Conservation (phyloP, 1,139 yeast species). For the Blastobotrys buckinghamii region DNA sequence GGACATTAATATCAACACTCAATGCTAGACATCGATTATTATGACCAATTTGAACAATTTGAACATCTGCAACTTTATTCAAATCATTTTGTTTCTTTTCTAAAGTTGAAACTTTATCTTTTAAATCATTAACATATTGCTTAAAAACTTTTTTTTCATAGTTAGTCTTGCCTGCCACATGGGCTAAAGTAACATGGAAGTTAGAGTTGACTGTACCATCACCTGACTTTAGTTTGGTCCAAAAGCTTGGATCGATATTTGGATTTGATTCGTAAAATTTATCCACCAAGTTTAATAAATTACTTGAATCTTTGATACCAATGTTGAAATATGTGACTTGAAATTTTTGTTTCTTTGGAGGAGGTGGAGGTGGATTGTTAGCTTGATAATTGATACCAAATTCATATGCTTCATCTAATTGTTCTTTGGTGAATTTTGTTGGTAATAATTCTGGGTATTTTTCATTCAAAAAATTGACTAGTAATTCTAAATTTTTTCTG, state of each 20-base stretch:
- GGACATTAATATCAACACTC: constrained; percentile 39
- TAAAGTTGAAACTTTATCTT: constrained; percentile 1
- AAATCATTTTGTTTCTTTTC: constrained; percentile 6
- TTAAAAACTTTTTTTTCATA: constrained; percentile 32
- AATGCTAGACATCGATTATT: constrained; percentile 41
- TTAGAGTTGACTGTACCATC: constrained; percentile 43
- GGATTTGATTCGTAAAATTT: constrained; percentile 18
- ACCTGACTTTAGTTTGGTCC: constrained; percentile 31
- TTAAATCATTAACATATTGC: constrained; percentile 21
- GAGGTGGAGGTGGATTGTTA: constrained; percentile 15
- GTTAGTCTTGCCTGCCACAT: constrained; percentile 31
- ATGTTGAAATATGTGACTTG: constrained; percentile 19
- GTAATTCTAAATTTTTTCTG: constrained; percentile 42
- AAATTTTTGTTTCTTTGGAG: not conserved
- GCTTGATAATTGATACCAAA: constrained; percentile 27
- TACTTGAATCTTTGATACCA: not conserved
- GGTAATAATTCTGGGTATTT: constrained; percentile 46
- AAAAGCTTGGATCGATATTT: constrained; percentile 20
- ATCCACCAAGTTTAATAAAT: constrained; percentile 17
- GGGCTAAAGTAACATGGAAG: constrained; percentile 79
- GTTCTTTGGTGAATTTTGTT: constrained; percentile 35
- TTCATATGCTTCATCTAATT: constrained; percentile 26
- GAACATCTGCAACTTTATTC: constrained; percentile 6
- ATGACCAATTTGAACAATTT: constrained; percentile 15
- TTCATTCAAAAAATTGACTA: constrained; percentile 38